Base-by-base conservation (phyloP, 2,329 filamentous ascomycete genomes). In the Colletotrichum camelliae region DNA sequence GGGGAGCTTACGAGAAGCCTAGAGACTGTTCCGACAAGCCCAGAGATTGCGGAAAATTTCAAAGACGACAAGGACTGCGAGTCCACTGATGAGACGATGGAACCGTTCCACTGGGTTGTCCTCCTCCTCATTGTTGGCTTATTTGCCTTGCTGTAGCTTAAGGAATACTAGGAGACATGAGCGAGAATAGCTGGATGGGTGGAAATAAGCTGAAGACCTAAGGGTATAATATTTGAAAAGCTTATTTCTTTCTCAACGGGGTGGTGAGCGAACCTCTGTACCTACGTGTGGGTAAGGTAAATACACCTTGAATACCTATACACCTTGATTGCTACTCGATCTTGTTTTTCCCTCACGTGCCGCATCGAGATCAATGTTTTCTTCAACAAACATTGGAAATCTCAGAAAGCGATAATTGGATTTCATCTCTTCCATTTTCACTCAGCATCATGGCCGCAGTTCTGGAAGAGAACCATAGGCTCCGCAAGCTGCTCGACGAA, bases 281-380 rank as follows among this genome's bases (percentile, higher is more conserved):
- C 24, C 24, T 27, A 10, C 18, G 1, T 48, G 39, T 48, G 5
- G 39, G 9, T 0, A 48, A 3, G 39, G 9, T 0, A 48, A n/a
- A 10, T 15, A 15, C 10, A 52, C n/a, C n/a, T 21, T 48, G 43
- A 21, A 27, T 27, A 24, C 24, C 24, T 24, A 31, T 35, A 13
- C n/a, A 52, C 43, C 43, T 21, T 52, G 43, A 21, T 7, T 2
- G 0, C 43, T 52, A 52, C 6, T 52, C 5, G n/a, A 21, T 52
- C 43, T 52, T 2, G n/a, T 6, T 52, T 52, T 52, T 24, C 39
- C 39, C n/a, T 7, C 43, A 21, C 43, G n/a, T 21, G 3, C 4
- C n/a, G 6, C 43, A 52, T 52, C 43, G n/a, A 4, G n/a, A 7
- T 2, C 12, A 24, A 1, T 7, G 3, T 4, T 1, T 12, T n/a